Evolutionary conservation across 179 eudicot species (phyloP).

Genomic region (Heliamphora pulchella): DNA sequence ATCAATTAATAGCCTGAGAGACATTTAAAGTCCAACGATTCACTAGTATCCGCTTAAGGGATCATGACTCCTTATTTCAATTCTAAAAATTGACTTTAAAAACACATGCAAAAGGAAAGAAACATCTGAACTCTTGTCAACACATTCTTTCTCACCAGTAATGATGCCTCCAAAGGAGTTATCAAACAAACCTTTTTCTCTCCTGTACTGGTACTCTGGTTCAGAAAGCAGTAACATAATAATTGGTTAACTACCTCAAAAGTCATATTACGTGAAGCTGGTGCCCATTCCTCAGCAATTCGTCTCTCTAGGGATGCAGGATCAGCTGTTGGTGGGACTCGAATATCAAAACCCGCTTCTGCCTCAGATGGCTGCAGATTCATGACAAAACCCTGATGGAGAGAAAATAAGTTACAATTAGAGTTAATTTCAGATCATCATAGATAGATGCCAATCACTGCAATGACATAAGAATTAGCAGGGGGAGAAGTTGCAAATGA

Average conservation of each 20-base stretch:
- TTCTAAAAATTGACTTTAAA: neutral
- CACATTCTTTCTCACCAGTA: neutral
- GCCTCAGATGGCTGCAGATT: conserved; percentile 97
- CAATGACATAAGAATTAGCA: neutral
- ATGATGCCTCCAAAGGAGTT: neutral
- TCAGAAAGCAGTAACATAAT: neutral
- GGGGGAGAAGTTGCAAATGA: too few species aligned
- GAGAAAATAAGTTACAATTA: neutral
- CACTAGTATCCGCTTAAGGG: neutral
- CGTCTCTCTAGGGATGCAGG: conserved; percentile 56
- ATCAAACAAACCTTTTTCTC: neutral
- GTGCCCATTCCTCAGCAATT: conserved; percentile 93
- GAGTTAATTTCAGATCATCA: neutral
- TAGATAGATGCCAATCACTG: neutral
- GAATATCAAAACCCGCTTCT: conserved; percentile 84
- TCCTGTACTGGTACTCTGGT: neutral
- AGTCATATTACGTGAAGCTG: conserved; percentile 85
- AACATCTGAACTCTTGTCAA: neutral
- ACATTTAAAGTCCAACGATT: neutral
- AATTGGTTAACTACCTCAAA: conserved; percentile 53
- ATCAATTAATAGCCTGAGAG: neutral
- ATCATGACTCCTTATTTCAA: neutral
- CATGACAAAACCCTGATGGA: conserved; percentile 81
- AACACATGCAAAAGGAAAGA: neutral
- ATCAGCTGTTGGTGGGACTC: conserved; percentile 86